Base-by-base conservation (phyloP, 345 rosid species). In the Arabis hirsuta region DNA sequence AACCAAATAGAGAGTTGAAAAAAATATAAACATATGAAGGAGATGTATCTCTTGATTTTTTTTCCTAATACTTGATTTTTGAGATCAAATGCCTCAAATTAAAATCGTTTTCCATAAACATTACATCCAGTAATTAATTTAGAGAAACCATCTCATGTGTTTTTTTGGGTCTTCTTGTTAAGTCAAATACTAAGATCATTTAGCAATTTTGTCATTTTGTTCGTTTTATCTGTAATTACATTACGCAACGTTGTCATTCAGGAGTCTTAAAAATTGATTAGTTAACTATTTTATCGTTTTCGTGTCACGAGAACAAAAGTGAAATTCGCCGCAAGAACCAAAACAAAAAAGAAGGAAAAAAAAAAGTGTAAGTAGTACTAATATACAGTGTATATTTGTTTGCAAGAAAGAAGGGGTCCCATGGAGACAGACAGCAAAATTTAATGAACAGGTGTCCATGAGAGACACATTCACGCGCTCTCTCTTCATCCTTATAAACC, bases 401-500 rank as follows among this genome's bases (percentile, higher is more conserved):
- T 39, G 67, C 68, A 41, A 51, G 65, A 64, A 55, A 66, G 43
- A 24, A 13, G 44, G 79, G 79, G 79, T 29, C 74, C 74, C 57
- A 16, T 38, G 8, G 48, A 54, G 46, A 55, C 70, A 69, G 71
- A 62, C 65, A 76, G 45, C 61, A 55, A 76, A 36, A 76, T 9
- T 76, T 7, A 76, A 31, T 31, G 75, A 69, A 76, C 79, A 76
- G 75, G 62, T 76, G 79, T 76, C 75, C 75, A 69, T 76, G 73
- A 62, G 75, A 69, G 64, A 76, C 46, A 4, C 45, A 31, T 46
- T 69, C 67, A 76, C 70, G 65, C 71, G 69, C 74, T 55, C 77
- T 46, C 57, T 36, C 47, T 68, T 10, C 6, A 60, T 6, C 11
- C 38, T 16, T 60, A 61, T 45, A 61, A 68, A 68, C 79, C 65